A percentile compares a stretch with the other conserved stretches of the same genome.
Conservation (phyloP, 257 asterid species). For the Linderniella brevidens region DNA sequence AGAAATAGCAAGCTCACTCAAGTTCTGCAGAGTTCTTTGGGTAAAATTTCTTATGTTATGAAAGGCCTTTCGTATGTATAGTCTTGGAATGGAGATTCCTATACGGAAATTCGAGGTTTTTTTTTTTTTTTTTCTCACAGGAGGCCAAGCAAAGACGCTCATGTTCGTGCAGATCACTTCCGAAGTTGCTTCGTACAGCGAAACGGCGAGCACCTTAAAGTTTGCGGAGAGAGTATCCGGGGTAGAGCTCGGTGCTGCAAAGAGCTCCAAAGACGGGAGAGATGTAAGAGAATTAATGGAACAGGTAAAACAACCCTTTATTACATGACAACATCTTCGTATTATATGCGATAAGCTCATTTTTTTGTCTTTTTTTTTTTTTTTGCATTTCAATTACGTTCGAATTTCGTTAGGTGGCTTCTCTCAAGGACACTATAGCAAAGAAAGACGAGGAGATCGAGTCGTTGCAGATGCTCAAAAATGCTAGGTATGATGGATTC, state of each 20-base stretch:
- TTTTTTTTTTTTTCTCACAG: constrained; percentile 19
- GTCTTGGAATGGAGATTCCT: neutral
- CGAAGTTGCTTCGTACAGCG: constrained; percentile 44
- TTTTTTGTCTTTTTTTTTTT: neutral
- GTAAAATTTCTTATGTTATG: too few species aligned
- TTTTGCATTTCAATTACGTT: neutral
- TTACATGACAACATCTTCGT: too few species aligned
- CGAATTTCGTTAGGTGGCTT: constrained; percentile 37
- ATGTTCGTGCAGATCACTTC: constrained; percentile 98
- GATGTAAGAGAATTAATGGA: constrained; percentile 84
- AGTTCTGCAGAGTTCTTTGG: constrained; percentile 90
- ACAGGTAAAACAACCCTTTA: constrained; percentile 29
- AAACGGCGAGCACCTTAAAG: constrained; percentile 63
- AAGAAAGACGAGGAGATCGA: constrained; percentile 82
- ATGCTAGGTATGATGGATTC: constrained; percentile 11
- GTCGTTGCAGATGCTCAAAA: constrained; percentile 34
- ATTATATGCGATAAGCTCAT: too few species aligned
- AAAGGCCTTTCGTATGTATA: neutral
- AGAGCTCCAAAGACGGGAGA: constrained; percentile 79
- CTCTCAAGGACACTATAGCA: constrained; percentile 72
- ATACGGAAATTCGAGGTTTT: neutral
- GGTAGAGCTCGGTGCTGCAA: constrained; percentile 94
- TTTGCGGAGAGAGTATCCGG: constrained; percentile 96
- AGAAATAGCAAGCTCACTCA: constrained; percentile 98
- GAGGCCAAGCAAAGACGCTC: constrained; percentile 91